phyloP scores from a whole-genome alignment of 495 filamentous ascomycete genomes.

The Penicillium pulvis region DNA sequence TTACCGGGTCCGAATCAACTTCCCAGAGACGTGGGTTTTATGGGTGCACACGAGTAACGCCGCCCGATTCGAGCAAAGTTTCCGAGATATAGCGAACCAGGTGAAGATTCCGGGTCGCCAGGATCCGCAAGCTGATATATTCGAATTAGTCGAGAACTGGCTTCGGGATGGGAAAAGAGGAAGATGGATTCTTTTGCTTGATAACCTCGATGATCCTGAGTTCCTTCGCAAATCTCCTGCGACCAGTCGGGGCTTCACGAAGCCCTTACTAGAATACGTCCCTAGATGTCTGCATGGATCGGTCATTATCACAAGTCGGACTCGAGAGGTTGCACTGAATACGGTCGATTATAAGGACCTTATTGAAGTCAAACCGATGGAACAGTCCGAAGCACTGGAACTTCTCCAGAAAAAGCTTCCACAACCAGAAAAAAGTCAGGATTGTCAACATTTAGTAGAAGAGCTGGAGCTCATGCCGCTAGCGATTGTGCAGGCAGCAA shows the following conservation, averaged over 20 bases:
- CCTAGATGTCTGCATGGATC: background rate
- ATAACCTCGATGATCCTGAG: background rate
- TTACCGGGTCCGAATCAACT: background rate
- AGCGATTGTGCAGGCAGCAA: background rate
- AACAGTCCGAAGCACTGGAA: constrained; percentile 23
- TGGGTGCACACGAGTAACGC: background rate
- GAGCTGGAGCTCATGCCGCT: background rate
- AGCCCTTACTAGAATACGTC: background rate
- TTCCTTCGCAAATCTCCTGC: background rate
- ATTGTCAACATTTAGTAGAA: background rate
- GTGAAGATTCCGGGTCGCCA: background rate
- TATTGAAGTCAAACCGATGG: constrained; percentile 40
- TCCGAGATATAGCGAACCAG: background rate
- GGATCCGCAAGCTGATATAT: background rate
- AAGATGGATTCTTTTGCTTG: background rate
- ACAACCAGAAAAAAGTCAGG: constrained; percentile 3
- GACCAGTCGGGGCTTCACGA: background rate
- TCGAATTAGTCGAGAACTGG: background rate
- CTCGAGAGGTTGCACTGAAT: constrained; percentile 20
- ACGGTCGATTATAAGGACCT: constrained; percentile 38
- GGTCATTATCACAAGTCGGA: constrained; percentile 45
- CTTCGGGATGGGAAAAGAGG: constrained; percentile 1
- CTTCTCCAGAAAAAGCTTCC: constrained; percentile 19
- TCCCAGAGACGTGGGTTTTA: background rate
- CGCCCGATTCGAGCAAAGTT: background rate